Base-by-base conservation (phyloP, 805 yeast genomes). In the Saturnispora sanitii region DNA sequence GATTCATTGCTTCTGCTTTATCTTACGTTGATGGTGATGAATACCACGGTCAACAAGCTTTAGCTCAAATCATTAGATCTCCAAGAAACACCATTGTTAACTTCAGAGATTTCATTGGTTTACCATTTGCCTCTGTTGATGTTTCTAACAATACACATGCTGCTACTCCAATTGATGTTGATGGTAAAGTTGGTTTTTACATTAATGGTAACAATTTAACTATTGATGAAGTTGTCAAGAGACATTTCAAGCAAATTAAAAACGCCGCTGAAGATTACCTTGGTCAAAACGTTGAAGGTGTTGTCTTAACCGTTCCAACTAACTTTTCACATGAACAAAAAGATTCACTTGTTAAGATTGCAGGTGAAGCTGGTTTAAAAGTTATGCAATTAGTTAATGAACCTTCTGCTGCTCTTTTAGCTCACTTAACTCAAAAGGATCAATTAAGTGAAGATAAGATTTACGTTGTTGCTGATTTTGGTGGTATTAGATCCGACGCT, bases 31-130 rank as follows among this genome's bases (percentile, higher is more conserved):
- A 94, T 46, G 81, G 73, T 42, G 97, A 92, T 61, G 97, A 92
- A 68, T 92, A 85, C 67, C 96, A 92, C 60, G 98, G 98, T 46
- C 82, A 86, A 45, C 97, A 92, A 69, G 98, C 97, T 44, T 67
- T 79, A 53, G 88, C 87, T 43, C 96, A 92, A 68, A 67, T 90
- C 55, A 71, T 92, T 48, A 83, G 98, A 75, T 85, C 87, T 71
- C 79, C 96, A 46, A 67, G 66, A 43, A 84, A 78, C 70, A 90
- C 97, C 25, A 75, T 90, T 48, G 71, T 82, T 53, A 84, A 84
- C 70, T 92, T 92, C 76, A 79, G 98, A 64, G 98, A 92, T 65
- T 85, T 75, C 61, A 70, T 92, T 53, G 97, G 96, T 45, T 71
- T 77, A 54, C 63, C 77, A 30, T 86, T 75, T 56, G 75, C 68